A percentile compares a stretch with the other conserved stretches of the same genome.
These are phyloP conservation scores for Tolypocladium nubicola DNA, from an alignment of 2,329 filamentous ascomycete genomes.

Conservation along the genomic window DNA sequence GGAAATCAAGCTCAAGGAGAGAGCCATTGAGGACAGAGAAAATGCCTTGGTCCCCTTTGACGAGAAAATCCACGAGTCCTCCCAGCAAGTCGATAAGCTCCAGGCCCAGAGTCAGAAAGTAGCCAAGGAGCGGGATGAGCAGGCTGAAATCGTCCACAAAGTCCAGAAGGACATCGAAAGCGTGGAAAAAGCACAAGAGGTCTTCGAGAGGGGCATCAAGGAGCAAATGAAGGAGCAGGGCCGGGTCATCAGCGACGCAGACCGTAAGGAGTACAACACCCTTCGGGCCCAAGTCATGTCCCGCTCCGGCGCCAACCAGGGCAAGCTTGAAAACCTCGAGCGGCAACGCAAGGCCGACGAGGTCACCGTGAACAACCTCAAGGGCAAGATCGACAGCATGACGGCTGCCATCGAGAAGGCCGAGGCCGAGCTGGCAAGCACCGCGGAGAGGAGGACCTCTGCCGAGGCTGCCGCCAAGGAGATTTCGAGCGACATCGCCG, in stretches of 20 bases:
- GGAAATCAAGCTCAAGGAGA: slow-evolving; percentile 75
- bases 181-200: slow-evolving; percentile 81
- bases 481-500: slow-evolving; percentile 65
- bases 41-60: slow-evolving; percentile 81
- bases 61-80: slow-evolving; percentile 79
- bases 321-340: slow-evolving; percentile 74
- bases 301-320: slow-evolving; percentile 69
- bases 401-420: slow-evolving; percentile 65
- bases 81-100: slow-evolving; percentile 57
- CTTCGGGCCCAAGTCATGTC: slow-evolving; percentile 79
- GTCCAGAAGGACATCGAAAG: slow-evolving; percentile 69
- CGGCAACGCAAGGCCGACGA: slow-evolving; percentile 87
- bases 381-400: slow-evolving; percentile 73
- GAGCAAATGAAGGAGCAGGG: slow-evolving; percentile 80
- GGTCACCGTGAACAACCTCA: slow-evolving; percentile 80
- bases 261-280: slow-evolving; percentile 81
- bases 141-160: slow-evolving; percentile 58
- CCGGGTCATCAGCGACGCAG: slow-evolving; percentile 71
- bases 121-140: slow-evolving; percentile 63
- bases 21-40: slow-evolving; percentile 75
- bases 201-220: slow-evolving; percentile 81
- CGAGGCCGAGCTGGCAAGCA: slow-evolving; percentile 56
- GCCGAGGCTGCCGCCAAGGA: slow-evolving; percentile 55
- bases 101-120: slow-evolving; percentile 60
- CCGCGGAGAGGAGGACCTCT: slow-evolving; percentile 57